A percentile compares a stretch with the other conserved stretches of the same genome.
phyloP scores from a whole-genome alignment of 495 filamentous ascomycete genomes.

The Xylaria curta region DNA sequence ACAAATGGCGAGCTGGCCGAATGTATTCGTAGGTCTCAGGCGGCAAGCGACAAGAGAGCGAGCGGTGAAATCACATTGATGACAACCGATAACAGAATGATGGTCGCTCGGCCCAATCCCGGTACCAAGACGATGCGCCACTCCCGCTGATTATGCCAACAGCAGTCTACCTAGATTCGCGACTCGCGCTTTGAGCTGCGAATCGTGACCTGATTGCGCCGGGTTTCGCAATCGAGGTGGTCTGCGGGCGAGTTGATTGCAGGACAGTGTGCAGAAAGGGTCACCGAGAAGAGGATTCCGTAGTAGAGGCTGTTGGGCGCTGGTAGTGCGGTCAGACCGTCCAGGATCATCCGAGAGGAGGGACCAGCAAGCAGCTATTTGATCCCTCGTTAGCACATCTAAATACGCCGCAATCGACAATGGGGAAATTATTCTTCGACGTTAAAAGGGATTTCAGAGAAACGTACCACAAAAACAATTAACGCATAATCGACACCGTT shows the following conservation, averaged over 20 bases:
- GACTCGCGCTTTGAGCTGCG: not conserved
- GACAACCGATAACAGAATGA: not conserved
- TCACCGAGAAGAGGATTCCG: not conserved
- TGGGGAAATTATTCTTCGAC: not conserved
- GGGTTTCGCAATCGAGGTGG: not conserved
- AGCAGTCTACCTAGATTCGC: not conserved
- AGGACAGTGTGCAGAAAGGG: not conserved
- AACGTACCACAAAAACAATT: not conserved
- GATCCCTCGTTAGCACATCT: not conserved
- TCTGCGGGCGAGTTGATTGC: conserved; percentile 2
- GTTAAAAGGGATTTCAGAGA: not conserved
- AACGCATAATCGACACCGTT: not conserved
- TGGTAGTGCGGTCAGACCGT: not conserved
- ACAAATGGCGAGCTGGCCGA: not conserved
- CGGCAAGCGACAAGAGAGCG: conserved; percentile 1
- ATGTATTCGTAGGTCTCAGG: not conserved
- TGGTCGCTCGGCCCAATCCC: conserved; percentile 3
- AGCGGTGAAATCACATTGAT: conserved; percentile 15
- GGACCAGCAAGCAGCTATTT: conserved; percentile 6
- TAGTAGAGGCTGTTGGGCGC: not conserved
- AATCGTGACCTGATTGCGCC: not conserved
- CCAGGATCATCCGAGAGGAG: conserved; percentile 8
- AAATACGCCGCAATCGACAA: not conserved
- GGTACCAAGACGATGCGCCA: not conserved
- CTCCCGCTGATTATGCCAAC: not conserved